Base-by-base conservation (phyloP, 139 green algal genomes). In the Volvox africanus region DNA sequence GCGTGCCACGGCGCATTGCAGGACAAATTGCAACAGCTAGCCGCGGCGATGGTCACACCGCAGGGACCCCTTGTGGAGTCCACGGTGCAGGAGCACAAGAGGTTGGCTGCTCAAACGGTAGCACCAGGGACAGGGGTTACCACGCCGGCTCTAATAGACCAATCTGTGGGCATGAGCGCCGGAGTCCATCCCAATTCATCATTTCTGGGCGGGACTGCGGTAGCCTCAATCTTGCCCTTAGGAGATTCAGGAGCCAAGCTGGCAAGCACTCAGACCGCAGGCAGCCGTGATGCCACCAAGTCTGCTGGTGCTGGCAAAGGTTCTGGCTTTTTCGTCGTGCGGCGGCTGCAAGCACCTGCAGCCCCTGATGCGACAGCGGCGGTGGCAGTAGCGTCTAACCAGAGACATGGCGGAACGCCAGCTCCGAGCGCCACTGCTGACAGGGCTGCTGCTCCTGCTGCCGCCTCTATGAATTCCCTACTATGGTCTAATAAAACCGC, bases 1-100 rank as follows among this genome's bases (percentile, higher is more conserved):
- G 22, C 65, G 3, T 88, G 83, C 19, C 83, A 88, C 36, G 37
- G 35, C 6, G 83, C 67, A 1, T 68, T 88, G 6, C 83, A 88
- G 36, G 35, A 68, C 35, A 28, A 80, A 68, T 65, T 80, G 36
- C 32, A 79, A 14, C 71, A 35, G 21, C 30, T 35, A 5, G 32
- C 32, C 14, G 30, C 75, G 75, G 13, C 20, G 75, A 18, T 35
- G 20, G 30, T 30, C 11, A 55, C 30, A 28, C 44, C 14, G 24
- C 80, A 44, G 80, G 35, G 9, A 61, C 21, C 22, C 37, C 37
- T 18, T 35, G 44, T 55, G 44, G 9, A 55, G 44, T 55, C 50
- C 24, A 26, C 44, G 78, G 20, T 18, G 78, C 37, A 37, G 37
- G 13, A 37, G 37, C 37, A 1, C 44, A 5, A 55, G 44, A 9